Evolutionary conservation across 2,329 filamentous ascomycete genomes (phyloP), one percentile per base, ranked within the genome.

Genomic region (Sporothrix humicola): DNA sequence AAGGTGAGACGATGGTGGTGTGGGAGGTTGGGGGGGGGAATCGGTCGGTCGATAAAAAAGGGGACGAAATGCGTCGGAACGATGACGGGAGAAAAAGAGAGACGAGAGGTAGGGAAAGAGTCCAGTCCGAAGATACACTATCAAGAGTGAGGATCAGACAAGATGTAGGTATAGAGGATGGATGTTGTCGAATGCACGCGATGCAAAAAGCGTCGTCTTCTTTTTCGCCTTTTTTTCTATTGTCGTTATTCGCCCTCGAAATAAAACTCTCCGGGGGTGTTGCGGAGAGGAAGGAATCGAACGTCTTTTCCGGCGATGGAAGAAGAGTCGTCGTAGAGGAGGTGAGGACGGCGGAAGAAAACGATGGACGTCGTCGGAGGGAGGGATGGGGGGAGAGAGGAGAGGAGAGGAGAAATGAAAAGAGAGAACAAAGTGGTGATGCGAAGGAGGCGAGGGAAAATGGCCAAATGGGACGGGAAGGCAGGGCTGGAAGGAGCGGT

Each of bases 401-500:
- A 58, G n/a, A 20, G 42, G 54, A 20, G 50, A n/a, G n/a, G 13
- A 9, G 48, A 69, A 52, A 26, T 13, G 6, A 52, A 44, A 15
- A 72, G 17, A 52, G 69, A 50, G 48, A 61, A 26, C 54, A 71
- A 54, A 61, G 26, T 50, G 58, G 69, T 61, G 48, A 52, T 65
- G 58, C 44, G 69, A 72, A 65, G 69, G 58, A 42, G 58, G 31
- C 48, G 42, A 72, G 37, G 69, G 37, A 52, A 46, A 63, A 26
- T 17, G 42, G 52, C 52, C 15, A 58, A 63, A 63, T 46, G 52
- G 46, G 23, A 46, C 12, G 59, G 46, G n/a, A 46, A 44, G 65
- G 65, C 65, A 54, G 48, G 66, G 66, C 66, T 42, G 50, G 26
- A 37, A 42, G 58, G 31, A 17, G 58, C 58, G 59, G 59, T 65